phyloP scores from a whole-genome alignment of 257 asterid genomes.

The Gardenia jasminoides region DNA sequence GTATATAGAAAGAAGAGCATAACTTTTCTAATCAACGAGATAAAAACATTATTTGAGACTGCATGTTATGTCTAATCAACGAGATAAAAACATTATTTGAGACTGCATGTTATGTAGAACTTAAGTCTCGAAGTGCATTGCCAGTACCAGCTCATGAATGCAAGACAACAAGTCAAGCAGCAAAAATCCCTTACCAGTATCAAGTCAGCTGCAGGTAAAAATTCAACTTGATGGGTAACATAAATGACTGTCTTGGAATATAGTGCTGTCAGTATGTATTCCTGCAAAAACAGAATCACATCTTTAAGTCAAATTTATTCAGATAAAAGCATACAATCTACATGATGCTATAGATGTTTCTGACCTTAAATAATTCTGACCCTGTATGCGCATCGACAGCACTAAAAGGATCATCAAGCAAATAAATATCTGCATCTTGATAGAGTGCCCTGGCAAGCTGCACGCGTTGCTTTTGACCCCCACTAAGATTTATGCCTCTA shows the following conservation, averaged over 20 bases:
- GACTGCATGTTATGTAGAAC: neutral
- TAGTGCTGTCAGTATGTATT: constrained; percentile 84
- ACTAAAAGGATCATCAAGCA: constrained; percentile 97
- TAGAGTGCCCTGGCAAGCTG: constrained; percentile 97
- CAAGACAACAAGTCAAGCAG: constrained; percentile 7
- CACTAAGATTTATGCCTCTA: constrained; percentile 97
- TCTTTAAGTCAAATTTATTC: constrained; percentile 28
- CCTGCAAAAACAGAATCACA: constrained; percentile 54
- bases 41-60: neutral
- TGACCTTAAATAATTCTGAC: constrained; percentile 86
- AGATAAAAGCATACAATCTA: constrained; percentile 4
- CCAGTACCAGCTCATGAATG: neutral
- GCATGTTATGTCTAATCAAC: neutral
- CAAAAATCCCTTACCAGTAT: constrained; percentile 63
- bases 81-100: neutral
- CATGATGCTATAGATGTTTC: neutral
- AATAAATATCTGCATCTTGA: constrained; percentile 94
- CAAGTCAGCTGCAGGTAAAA: constrained; percentile 90
- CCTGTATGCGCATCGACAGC: constrained; percentile 99
- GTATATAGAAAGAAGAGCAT: neutral
- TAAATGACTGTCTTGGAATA: constrained; percentile 77
- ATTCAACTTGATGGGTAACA: constrained; percentile 98
- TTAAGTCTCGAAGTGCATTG: neutral
- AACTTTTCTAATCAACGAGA: neutral
- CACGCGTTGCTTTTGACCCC: constrained; percentile 97